Base-by-base conservation (phyloP, 768 basidiomycete genomes). In the Coprinellus aureogranulatus region DNA sequence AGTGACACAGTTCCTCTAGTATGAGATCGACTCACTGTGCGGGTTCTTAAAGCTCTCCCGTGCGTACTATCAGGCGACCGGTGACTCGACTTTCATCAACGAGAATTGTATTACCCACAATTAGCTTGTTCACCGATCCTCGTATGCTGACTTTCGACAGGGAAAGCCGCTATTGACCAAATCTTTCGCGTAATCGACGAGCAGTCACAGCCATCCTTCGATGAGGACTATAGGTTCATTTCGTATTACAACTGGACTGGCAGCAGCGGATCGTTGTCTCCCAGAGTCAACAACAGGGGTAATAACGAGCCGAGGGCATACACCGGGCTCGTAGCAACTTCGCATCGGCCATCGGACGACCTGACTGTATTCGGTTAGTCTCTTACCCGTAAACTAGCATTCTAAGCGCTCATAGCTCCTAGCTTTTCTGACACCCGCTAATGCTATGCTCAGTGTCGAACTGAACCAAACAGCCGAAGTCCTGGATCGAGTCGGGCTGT, bases 211-310 rank as follows among this genome's bases (percentile, higher is more conserved):
- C 68, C 80, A 4, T 82, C 85, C 3, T 90, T 88, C 59, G 88
- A 90, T 63, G 75, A 75, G 18, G 68, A 88, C 70, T 90, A 84
- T 74, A 86, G 88, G 68, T 83, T 87, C 64, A 75, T 90, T 53
- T 89, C 88, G 6, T 89, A 83, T 68, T 92, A 89, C 68, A 90
- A 89, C 65, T 92, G 89, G 90, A 90, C 89, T 4, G 89, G 90
- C 18, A 82, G 82, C 16, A 70, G 76, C 51, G 86, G 87, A 12
- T 75, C 86, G 16, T 76, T 90, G 44, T 77, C 84, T 34, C 87
- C 88, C 3, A 70, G 77, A 18, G 88, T 91, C 1, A 71, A 76
- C 47, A 91, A 92, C 67, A 70, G 64, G 0, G 90, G 90, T 5
- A 89, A 88, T 61, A 86, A 86, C 5, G 89, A 91, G 67, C 90